Conservation (phyloP, 208 protist species). For the Leishmania turanica region DNA sequence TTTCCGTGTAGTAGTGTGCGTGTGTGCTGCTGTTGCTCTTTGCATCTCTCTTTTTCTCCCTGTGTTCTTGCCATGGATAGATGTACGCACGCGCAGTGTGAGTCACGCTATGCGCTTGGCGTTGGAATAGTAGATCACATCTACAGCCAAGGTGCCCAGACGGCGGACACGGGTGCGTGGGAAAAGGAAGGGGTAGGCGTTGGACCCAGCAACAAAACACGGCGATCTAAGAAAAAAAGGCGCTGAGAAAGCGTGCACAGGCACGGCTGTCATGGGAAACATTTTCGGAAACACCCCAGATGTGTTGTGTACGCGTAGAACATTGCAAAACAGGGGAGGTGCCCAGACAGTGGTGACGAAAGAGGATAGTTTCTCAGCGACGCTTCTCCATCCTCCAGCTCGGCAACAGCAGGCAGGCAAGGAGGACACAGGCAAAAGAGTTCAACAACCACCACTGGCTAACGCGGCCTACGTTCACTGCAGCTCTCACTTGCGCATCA, state of each 20-base stretch:
- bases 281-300: too few relatives aligned
- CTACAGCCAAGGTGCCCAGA: background rate
- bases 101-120: background rate
- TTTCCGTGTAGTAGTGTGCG: too few relatives aligned
- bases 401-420: background rate
- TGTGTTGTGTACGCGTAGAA: too few relatives aligned
- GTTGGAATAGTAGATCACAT: background rate
- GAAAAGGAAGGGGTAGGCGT: background rate
- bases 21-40: background rate
- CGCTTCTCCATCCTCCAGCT: background rate
- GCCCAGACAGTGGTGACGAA: background rate
- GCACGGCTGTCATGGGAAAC: background rate
- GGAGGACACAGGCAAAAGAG: background rate
- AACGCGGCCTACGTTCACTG: too few relatives aligned
- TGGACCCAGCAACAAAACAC: background rate
- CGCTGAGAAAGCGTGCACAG: background rate
- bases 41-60: background rate
- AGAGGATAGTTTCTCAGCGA: background rate
- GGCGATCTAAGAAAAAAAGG: background rate
- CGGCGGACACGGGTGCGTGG: background rate
- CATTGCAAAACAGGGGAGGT: background rate
- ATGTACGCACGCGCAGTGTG: background rate
- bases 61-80: background rate
- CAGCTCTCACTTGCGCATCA: conserved; percentile 4
- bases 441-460: background rate